Conservation (phyloP, 371 early-diverging fungal species). For the Mortierella sp. region DNA sequence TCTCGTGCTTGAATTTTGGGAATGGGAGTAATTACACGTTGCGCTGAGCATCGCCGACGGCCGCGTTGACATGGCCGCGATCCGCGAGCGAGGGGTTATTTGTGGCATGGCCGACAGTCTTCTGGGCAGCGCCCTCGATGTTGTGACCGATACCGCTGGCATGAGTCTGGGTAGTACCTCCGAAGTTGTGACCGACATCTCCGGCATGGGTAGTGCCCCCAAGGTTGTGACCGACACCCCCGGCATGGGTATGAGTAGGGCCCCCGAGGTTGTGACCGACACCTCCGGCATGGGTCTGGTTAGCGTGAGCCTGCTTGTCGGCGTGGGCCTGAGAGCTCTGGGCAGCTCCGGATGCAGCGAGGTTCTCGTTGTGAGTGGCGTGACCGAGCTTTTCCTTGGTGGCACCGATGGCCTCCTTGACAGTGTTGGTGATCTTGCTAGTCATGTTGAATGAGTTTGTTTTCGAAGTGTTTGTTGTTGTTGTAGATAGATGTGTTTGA, state of each 20-base stretch:
- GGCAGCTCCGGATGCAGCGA: conserved; percentile 32
- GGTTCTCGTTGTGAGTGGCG: conserved; percentile 19
- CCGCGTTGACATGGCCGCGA: conserved; percentile 44
- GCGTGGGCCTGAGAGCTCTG: conserved; percentile 38
- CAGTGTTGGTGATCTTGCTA: conserved; percentile 34
- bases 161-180: conserved; percentile 37
- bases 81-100: conserved; percentile 23
- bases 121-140: conserved; percentile 30
- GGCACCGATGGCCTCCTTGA: conserved; percentile 37
- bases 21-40: too few species aligned
- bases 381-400: conserved; percentile 43
- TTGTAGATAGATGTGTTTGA: conserved; percentile 12
- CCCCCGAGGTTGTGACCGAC: conserved; percentile 1
- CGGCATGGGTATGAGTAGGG: too few species aligned
- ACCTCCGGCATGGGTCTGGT: conserved; percentile 30
- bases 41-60: conserved; percentile 39
- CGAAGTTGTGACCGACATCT: conserved; percentile 8
- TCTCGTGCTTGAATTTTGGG: too few species aligned
- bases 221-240: conserved; percentile 9
- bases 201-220: conserved; percentile 30
- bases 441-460: conserved; percentile 31
- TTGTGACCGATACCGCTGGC: conserved; percentile 43
- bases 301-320: conserved; percentile 16
- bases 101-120: conserved; percentile 26
- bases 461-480: conserved; percentile 7